Evolutionary conservation across 805 yeast genomes (phyloP).

Genomic region (Teunomyces pallodes): DNA sequence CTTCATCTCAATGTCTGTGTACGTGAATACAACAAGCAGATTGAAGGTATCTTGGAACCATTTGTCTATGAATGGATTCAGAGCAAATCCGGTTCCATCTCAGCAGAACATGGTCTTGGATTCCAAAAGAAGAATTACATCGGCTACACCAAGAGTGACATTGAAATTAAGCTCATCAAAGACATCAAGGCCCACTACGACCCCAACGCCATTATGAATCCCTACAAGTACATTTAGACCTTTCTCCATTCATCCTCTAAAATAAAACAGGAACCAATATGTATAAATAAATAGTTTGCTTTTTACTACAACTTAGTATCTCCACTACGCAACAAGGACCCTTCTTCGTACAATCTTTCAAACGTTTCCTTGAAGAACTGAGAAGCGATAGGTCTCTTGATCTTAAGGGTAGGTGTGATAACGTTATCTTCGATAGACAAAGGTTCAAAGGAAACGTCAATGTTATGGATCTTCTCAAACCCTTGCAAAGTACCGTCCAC

Average conservation of each 20-base stretch:
- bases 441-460: constrained; percentile 27
- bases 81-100: constrained; percentile 75
- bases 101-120: constrained; percentile 98
- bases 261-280: neutral
- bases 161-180: constrained; percentile 72
- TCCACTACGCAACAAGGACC: constrained; percentile 19
- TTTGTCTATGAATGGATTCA: constrained; percentile 90
- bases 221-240: constrained; percentile 75
- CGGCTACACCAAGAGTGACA: constrained; percentile 74
- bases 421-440: constrained; percentile 56
- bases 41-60: constrained; percentile 85
- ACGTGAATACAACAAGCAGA: constrained; percentile 72
- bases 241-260: no score
- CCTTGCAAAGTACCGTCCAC: constrained; percentile 23
- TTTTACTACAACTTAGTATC: constrained; percentile 4
- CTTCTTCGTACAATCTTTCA: constrained; percentile 35
- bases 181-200: constrained; percentile 79
- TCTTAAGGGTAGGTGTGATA: constrained; percentile 63
- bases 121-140: constrained; percentile 92
- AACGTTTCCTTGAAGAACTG: constrained; percentile 26
- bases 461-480: constrained; percentile 34
- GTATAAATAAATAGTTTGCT: neutral
- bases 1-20: constrained; percentile 91
- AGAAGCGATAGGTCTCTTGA: constrained; percentile 41
- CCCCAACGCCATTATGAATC: constrained; percentile 90